phyloP scores from a whole-genome alignment of 805 yeast species.

The Pichia membranifaciens region DNA sequence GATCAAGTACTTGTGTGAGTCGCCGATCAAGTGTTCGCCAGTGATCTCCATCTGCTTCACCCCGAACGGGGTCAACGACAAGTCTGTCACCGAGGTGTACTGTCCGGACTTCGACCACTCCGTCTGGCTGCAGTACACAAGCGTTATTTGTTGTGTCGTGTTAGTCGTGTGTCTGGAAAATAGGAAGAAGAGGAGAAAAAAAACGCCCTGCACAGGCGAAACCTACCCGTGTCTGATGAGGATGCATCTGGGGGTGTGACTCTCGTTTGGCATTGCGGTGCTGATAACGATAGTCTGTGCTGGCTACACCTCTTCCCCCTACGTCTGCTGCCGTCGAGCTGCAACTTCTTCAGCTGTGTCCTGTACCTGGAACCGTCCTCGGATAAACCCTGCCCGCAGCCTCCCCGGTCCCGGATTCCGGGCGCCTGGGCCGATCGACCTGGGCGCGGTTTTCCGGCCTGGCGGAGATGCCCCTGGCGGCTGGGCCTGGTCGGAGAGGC shows the following conservation, averaged over 20 bases:
- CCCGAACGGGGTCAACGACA: constrained; percentile 74
- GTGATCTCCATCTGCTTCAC: constrained; percentile 69
- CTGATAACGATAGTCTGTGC: background rate
- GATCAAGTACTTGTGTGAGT: constrained; percentile 46
- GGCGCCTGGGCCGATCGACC: too few relatives aligned
- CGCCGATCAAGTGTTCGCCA: constrained; percentile 63
- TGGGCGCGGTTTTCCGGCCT: too few relatives aligned
- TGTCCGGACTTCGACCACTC: constrained; percentile 95
- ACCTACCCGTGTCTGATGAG: constrained; percentile 66
- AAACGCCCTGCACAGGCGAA: too few relatives aligned
- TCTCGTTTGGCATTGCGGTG: background rate
- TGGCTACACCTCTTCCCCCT: too few relatives aligned
- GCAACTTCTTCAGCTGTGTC: too few relatives aligned
- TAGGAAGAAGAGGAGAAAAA: background rate
- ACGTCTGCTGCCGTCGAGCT: too few relatives aligned
- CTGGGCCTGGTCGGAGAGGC: too few relatives aligned
- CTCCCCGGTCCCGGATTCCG: too few relatives aligned
- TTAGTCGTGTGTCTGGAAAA: background rate
- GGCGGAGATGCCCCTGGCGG: too few relatives aligned
- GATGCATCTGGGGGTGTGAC: constrained; percentile 58
- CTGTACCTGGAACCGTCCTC: too few relatives aligned
- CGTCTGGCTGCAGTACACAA: constrained; percentile 48
- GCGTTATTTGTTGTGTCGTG: too few relatives aligned
- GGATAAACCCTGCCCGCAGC: too few relatives aligned
- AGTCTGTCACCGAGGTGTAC: constrained; percentile 81